phyloP scores from a whole-genome alignment of 2,329 filamentous ascomycete species.

The Fusarium begoniae region DNA sequence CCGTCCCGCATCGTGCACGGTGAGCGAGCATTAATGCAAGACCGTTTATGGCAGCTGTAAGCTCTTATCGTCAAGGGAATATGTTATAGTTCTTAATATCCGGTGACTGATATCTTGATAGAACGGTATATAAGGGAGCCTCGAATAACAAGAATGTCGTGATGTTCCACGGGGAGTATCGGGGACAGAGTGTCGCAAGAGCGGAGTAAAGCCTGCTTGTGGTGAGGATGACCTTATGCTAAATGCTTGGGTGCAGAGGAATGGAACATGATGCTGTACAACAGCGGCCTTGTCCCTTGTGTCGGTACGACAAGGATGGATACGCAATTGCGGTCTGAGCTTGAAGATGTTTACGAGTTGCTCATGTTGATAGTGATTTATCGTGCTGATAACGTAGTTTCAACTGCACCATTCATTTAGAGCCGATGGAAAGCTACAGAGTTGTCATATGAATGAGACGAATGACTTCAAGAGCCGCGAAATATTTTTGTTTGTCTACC shows the following conservation, averaged over 20 bases:
- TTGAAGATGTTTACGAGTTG: background rate
- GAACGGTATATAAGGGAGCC: background rate
- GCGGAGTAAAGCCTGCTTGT: background rate
- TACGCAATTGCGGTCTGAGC: background rate
- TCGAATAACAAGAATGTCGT: background rate
- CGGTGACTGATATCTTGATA: background rate
- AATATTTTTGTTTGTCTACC: background rate
- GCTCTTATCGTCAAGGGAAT: background rate
- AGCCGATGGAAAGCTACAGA: background rate
- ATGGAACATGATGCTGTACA: background rate
- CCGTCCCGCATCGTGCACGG: background rate
- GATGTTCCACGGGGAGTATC: background rate
- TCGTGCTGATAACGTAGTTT: no score
- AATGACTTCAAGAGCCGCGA: background rate
- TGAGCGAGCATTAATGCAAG: background rate
- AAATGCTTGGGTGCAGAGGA: background rate
- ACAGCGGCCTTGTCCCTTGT: slow-evolving; percentile 31
- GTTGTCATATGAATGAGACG: background rate
- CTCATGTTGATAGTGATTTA: background rate
- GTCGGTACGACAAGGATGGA: slow-evolving; percentile 25
- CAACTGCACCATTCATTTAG: background rate
- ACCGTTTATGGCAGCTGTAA: background rate
- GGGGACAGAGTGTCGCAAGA: background rate
- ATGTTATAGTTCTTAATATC: background rate
- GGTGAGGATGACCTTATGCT: background rate